Conservation (phyloP, 768 basidiomycete species). For the Peribolospora baueri region DNA sequence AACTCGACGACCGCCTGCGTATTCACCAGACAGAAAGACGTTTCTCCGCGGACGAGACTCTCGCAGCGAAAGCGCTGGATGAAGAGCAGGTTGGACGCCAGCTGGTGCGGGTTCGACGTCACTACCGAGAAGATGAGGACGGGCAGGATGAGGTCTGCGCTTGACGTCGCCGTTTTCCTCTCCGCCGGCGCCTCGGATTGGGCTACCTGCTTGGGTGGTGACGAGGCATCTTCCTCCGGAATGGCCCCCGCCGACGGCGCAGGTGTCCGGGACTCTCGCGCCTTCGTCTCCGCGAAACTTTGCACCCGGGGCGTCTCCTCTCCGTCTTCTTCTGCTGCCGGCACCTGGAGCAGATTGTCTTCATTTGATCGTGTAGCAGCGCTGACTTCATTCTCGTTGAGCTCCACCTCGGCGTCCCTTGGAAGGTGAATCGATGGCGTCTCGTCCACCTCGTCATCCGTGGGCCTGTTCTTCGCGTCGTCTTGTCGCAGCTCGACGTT, state of each 20-base stretch:
- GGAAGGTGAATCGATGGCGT: slow-evolving; percentile 6
- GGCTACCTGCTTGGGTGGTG: background rate
- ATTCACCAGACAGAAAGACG: slow-evolving; percentile 80
- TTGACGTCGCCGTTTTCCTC: slow-evolving; percentile 18
- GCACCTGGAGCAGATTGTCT: slow-evolving; percentile 5
- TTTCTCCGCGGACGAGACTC: slow-evolving; percentile 42
- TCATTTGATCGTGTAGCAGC: background rate
- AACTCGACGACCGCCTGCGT: slow-evolving; percentile 89
- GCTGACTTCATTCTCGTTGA: background rate
- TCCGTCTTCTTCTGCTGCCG: background rate
- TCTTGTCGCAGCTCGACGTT: slow-evolving; percentile 1
- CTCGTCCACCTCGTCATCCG: slow-evolving; percentile 13
- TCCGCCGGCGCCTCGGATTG: background rate
- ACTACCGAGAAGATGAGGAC: slow-evolving; percentile 85
- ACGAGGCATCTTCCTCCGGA: background rate
- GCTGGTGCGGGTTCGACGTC: slow-evolving; percentile 62
- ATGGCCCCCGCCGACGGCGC: background rate
- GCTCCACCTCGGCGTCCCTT: slow-evolving; percentile 2
- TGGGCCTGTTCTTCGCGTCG: background rate
- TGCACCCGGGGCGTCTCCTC: no score
- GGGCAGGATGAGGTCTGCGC: slow-evolving; percentile 79
- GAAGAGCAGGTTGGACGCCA: slow-evolving; percentile 40
- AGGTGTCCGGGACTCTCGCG: background rate
- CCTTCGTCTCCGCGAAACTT: background rate
- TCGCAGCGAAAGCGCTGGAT: slow-evolving; percentile 33